Evolutionary conservation across 202 grass and related monocot species (phyloP).

Genomic region (Panicum virgatum): DNA sequence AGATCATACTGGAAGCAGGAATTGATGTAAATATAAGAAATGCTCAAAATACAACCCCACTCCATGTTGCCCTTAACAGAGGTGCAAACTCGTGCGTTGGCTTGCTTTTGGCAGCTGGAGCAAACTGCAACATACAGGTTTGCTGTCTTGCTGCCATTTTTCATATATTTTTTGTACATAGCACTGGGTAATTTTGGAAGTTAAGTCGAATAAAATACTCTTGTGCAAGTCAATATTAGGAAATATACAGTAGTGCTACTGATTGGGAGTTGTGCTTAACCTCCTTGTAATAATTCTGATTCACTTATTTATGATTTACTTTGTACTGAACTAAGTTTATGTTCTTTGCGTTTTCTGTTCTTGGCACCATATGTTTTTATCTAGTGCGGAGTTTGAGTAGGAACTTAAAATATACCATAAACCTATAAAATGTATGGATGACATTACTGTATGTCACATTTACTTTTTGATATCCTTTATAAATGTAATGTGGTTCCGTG

Average conservation of each 20-base stretch:
- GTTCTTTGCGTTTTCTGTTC: constrained; percentile 16
- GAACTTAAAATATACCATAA: background rate
- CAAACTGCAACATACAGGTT: constrained; percentile 97
- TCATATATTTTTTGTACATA: constrained; percentile 15
- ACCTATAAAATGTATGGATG: background rate
- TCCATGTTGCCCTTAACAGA: constrained; percentile 97
- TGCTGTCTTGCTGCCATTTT: background rate
- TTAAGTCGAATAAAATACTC: constrained; percentile 2
- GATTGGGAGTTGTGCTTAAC: background rate
- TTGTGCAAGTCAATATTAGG: constrained; percentile 2
- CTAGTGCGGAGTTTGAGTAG: background rate
- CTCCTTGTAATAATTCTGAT: background rate
- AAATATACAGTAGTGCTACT: constrained; percentile 1
- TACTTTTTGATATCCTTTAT: background rate
- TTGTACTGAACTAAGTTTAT: constrained; percentile 4
- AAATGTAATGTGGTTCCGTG: background rate
- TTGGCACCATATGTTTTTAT: background rate
- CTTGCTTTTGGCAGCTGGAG: constrained; percentile 94
- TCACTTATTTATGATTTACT: constrained; percentile 11
- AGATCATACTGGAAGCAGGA: constrained; percentile 96
- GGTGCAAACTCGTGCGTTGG: constrained; percentile 95
- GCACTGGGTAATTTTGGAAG: constrained; percentile 10
- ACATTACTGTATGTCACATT: background rate
- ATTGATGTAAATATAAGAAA: constrained; percentile 98
- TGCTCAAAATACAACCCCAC: constrained; percentile 92